Base-by-base conservation (phyloP, 2,329 filamentous ascomycete species). In the Chaetomium sp. region DNA sequence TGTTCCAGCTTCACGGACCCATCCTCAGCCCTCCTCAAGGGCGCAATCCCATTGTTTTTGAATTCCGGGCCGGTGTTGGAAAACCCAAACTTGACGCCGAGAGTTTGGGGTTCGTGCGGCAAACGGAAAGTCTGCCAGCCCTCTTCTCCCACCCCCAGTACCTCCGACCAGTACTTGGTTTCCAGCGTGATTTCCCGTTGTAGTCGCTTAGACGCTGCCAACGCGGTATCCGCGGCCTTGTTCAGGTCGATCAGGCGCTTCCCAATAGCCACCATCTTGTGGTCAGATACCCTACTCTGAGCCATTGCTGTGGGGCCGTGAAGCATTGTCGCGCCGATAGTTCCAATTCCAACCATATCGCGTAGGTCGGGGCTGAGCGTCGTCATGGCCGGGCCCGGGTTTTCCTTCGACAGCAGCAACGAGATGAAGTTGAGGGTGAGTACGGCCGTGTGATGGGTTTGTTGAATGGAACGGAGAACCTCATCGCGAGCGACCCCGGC, bases 51-150 rank as follows among this genome's bases (percentile, higher is more conserved):
- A 35, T 85, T 86, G 60, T 86, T 74, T 58, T 77, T 79, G 62
- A 85, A 85, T 27, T 81, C 77, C 5, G 79, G 72, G 1, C 80
- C 75, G 32, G 82, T 80, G 75, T 57, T 62, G 27, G 87, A 79
- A 67, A 95, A 95, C 6, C 92, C 94, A 71, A 92, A 96, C 60
- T 88, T 85, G 38, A 97, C 92, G 19, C 87, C 91, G 49, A 97
- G 77, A 0, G 84, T 85, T 62, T 89, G 83, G 49, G 79, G 78
- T 62, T 92, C 85, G 6, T 84, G 77, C 0, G 90, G 89, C 42
- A 94, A 75, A 49, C 87, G 81, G 62, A 87, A 92, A 14, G 97
- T 76, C 19, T 88, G 86, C 92, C 94, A 99, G 4, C 91, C 91
- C 53, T 85, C 86, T 62, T 90, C 82, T 61, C 87, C 90, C 45